Conservation (phyloP, 148 eudicot species). For the Vaccinium myrtillus region DNA sequence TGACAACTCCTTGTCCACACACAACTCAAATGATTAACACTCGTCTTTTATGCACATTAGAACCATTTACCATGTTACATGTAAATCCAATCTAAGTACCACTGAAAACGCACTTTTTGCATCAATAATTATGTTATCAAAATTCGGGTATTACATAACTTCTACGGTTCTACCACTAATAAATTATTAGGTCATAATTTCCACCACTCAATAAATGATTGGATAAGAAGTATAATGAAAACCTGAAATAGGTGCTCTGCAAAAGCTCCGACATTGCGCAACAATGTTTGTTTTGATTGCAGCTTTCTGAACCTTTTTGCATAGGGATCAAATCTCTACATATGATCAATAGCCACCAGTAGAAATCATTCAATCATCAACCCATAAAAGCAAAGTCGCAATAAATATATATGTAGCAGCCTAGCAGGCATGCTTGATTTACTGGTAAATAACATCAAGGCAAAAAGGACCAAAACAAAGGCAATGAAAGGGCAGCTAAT, state of each 20-base stretch:
- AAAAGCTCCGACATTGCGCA: constrained; percentile 43
- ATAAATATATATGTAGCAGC: too few relatives aligned
- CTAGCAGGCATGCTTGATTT: not conserved
- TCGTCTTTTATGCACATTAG: too few relatives aligned
- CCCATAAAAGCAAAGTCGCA: not conserved
- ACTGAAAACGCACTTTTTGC: too few relatives aligned
- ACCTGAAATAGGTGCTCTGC: constrained; percentile 52
- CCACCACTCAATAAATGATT: not conserved
- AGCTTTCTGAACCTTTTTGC: constrained; percentile 36
- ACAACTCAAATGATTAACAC: too few relatives aligned
- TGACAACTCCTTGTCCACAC: too few relatives aligned
- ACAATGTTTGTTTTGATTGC: constrained; percentile 33
- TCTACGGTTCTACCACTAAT: not conserved
- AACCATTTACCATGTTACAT: too few relatives aligned
- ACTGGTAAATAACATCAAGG: not conserved
- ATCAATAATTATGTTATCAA: too few relatives aligned
- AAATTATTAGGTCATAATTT: not conserved
- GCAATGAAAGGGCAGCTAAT: not conserved
- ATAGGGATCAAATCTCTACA: constrained; percentile 36
- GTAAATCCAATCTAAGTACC: too few relatives aligned
- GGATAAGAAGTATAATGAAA: not conserved
- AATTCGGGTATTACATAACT: too few relatives aligned
- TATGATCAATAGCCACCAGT: not conserved
- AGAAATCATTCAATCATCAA: constrained; percentile 9
- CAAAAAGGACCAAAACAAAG: not conserved